These are phyloP conservation scores for Penicillium paradoxum DNA, from an alignment of 495 filamentous ascomycete genomes.

Conservation along the genomic window DNA sequence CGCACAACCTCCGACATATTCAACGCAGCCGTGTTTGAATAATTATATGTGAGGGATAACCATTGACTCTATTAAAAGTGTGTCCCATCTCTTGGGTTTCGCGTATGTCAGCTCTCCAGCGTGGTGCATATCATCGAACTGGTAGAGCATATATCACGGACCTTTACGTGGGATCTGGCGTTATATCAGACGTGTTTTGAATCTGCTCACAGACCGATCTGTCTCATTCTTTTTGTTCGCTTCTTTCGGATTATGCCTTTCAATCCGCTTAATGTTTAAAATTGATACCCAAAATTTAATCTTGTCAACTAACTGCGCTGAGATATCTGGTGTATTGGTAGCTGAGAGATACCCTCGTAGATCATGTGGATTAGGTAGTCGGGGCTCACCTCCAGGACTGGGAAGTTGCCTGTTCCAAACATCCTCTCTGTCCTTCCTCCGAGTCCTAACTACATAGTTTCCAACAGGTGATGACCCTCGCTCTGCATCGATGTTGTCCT, in stretches of 20 bases:
- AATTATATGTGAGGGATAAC: background rate
- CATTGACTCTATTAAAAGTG: background rate
- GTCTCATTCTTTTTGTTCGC: background rate
- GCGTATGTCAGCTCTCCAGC: background rate
- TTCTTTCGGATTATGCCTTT: too few relatives aligned
- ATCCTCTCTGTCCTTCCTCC: too few relatives aligned
- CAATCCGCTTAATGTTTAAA: too few relatives aligned
- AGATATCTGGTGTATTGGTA: too few relatives aligned
- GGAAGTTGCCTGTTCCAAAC: too few relatives aligned
- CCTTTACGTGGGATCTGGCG: background rate
- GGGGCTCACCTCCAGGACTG: too few relatives aligned
- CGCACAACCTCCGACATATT: background rate
- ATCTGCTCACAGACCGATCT: background rate
- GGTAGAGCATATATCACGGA: background rate
- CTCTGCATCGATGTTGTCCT: too few relatives aligned
- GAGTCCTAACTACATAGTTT: too few relatives aligned
- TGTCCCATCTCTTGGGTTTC: background rate
- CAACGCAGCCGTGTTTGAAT: background rate
- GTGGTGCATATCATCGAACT: background rate
- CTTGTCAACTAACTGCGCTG: too few relatives aligned
- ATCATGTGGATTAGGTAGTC: too few relatives aligned
- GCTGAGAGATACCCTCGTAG: too few relatives aligned
- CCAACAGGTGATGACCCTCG: too few relatives aligned
- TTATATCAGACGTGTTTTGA: background rate
- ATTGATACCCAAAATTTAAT: slow-evolving; percentile 1